Evolutionary conservation across 1,284 basidiomycete genomes (phyloP), one percentile per base, ranked within the genome.

Genomic region (Marasmius tenuissimus): DNA sequence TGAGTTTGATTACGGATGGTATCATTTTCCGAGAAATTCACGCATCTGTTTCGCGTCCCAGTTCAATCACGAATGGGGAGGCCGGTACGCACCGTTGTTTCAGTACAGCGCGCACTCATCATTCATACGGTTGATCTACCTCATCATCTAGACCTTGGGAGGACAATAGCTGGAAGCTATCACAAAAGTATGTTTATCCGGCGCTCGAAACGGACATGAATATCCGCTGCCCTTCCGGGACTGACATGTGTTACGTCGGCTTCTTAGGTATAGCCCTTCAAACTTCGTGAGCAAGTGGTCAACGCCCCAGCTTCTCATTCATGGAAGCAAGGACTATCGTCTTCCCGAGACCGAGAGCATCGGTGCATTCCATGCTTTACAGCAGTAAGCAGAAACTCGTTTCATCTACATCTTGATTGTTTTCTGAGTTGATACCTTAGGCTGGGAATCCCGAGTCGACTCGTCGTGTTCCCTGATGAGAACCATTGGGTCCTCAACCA

Each of bases 391-490:
- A 20, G 45, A 3, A 34, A 45, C 54, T 33, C 11, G n/a, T 50
- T 47, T 22, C 16, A 34, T 50, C 37, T 50, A n/a, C 59, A 7
- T 45, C 34, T 57, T 27, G n/a, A 10, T 35, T 18, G 16, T 18
- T n/a, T n/a, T 18, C 12, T 50, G 16, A 57, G 59, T 40, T 61
- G 22, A 33, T n/a, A 60, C 12, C 18, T 42, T 63, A 93, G 93
- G 67, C 84, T 81, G 57, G 87, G 85, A 12, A 77, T 97, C 35
- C 91, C 92, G 5, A 91, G 87, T 65, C 85, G 96, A 56, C 81
- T 97, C 55, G 84, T 97, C 10, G 87, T 96, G 67, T 97, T 97
- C 84, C 92, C 92, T 0, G 89, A 94, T 69, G 96, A 97, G 79
- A 97, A 97, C 70, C 95, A 97, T 73, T 96, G 93, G 93, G 92